Evolutionary conservation across 2,329 filamentous ascomycete species (phyloP).

Genomic region (Didymella pinodella): DNA sequence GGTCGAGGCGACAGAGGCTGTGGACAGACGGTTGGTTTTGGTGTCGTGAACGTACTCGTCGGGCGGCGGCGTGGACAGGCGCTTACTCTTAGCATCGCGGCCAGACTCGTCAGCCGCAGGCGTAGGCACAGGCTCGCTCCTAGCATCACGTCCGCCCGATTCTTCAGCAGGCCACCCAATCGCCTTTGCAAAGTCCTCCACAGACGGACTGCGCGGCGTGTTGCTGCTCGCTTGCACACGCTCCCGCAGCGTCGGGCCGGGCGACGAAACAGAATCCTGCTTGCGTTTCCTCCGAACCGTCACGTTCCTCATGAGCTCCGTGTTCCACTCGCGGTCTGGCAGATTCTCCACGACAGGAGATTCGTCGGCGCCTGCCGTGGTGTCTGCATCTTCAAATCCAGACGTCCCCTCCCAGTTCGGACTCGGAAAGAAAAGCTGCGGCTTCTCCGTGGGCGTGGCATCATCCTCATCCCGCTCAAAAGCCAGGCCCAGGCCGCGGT

Average conservation of each 20-base stretch:
- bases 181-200: conserved; percentile 59
- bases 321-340: conserved; percentile 51
- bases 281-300: conserved; percentile 50
- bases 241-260: conserved; percentile 42
- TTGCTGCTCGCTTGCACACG: conserved; percentile 45
- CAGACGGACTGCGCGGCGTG: conserved; percentile 49
- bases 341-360: conserved; percentile 34
- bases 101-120: no score
- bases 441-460: conserved; percentile 42
- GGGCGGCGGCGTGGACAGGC: no score
- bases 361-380: conserved; percentile 23
- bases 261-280: conserved; percentile 30
- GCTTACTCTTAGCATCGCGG: no score
- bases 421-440: conserved; percentile 23
- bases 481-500: conserved; percentile 46
- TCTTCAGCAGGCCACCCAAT: conserved; percentile 59
- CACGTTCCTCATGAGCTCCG: conserved; percentile 53
- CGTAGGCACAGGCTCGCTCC: no score
- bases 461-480: conserved; percentile 45
- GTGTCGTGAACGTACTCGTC: conserved; percentile 27
- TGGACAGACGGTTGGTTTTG: conserved; percentile 57
- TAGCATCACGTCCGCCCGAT: no score
- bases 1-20: conserved; percentile 61
- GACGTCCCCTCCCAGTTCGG: background rate
- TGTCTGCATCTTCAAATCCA: conserved; percentile 18